phyloP scores from a whole-genome alignment of 371 early-diverging fungal genomes.

The Mucor sp. region DNA sequence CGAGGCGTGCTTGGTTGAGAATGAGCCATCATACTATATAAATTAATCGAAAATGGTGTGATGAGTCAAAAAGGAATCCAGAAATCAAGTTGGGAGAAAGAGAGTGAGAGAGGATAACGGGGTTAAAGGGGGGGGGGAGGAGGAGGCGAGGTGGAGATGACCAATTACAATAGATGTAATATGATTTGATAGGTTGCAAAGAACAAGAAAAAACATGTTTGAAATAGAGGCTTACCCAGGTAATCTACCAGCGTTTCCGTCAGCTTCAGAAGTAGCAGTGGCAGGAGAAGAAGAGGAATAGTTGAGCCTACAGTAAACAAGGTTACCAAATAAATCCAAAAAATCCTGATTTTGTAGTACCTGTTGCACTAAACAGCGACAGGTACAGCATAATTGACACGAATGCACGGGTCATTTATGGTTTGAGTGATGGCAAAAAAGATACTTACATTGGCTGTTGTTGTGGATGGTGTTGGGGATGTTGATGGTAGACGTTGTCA shows the following conservation, averaged over 20 bases:
- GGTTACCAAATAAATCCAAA: not conserved
- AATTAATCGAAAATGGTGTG: not conserved
- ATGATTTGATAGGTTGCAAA: conserved; percentile 1
- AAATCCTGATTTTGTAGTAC: conserved; percentile 16
- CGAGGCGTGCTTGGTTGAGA: conserved; percentile 37
- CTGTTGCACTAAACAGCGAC: conserved; percentile 29
- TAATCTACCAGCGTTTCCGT: conserved; percentile 9
- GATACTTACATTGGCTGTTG: not conserved
- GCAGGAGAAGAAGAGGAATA: not conserved
- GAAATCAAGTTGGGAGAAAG: not conserved
- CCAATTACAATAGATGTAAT: not conserved
- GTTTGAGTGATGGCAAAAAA: not conserved
- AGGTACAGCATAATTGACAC: conserved; percentile 26
- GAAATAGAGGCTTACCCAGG: conserved; percentile 20
- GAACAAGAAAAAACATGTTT: not conserved
- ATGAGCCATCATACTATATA: conserved; percentile 23
- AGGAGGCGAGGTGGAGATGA: not conserved
- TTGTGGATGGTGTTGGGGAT: not conserved
- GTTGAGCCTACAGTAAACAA: not conserved
- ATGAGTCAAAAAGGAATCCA: not conserved
- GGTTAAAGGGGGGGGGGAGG: not conserved
- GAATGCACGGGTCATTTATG: not conserved
- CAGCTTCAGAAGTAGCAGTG: conserved; percentile 4
- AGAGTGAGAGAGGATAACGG: not conserved
- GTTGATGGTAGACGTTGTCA: not conserved